Conservation (phyloP, 2,329 filamentous ascomycete genomes). For the Aquanectria penicillioides region DNA sequence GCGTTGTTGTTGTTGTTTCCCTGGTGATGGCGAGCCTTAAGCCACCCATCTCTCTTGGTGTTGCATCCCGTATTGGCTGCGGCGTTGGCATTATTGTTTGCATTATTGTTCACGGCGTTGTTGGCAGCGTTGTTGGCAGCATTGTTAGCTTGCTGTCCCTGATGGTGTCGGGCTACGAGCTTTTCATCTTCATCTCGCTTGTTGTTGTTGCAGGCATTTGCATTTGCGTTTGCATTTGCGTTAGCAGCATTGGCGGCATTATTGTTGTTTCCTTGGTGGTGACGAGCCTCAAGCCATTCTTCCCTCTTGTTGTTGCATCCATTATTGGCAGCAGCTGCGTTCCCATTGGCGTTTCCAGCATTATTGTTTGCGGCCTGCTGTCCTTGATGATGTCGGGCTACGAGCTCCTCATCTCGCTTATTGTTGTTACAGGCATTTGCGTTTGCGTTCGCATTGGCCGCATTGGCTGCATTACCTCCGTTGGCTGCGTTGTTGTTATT, state of each 20-base stretch:
- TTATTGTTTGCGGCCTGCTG: background rate
- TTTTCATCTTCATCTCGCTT: too few relatives aligned
- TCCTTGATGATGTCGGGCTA: conserved; percentile 13
- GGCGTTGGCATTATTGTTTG: background rate
- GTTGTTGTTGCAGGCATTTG: background rate
- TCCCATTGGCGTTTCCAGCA: background rate
- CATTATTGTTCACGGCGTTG: background rate
- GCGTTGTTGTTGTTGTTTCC: background rate
- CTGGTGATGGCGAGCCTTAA: background rate
- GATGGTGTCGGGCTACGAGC: too few relatives aligned
- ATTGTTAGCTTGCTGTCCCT: background rate
- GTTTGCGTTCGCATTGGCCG: background rate
- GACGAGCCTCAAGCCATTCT: background rate
- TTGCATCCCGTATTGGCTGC: background rate
- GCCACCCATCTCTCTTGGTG: background rate
- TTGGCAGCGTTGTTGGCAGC: background rate
- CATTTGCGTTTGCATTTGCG: background rate
- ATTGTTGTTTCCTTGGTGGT: background rate
- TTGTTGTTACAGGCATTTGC: background rate
- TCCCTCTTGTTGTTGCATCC: background rate
- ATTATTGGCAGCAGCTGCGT: background rate
- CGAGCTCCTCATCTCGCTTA: conserved; percentile 7
- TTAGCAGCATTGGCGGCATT: background rate
- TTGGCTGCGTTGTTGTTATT: background rate
- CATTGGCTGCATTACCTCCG: background rate